These are phyloP conservation scores for Rhytidhysteron rufulum DNA, from an alignment of 2,329 filamentous ascomycete species.

Conservation along the genomic window DNA sequence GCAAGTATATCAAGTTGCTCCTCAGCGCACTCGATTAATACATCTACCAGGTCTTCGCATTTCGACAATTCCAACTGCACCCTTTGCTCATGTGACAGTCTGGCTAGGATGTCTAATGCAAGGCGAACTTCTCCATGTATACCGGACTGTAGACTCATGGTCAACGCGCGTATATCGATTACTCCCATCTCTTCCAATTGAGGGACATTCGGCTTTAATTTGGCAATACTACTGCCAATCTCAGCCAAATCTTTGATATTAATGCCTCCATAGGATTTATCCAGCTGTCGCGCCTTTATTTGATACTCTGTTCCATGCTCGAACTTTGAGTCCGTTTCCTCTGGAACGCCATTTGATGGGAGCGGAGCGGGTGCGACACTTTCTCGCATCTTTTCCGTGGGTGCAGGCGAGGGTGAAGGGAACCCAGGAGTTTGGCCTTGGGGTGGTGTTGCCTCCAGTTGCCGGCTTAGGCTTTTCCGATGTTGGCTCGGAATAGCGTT, in stretches of 20 bases:
- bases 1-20: constrained; percentile 81
- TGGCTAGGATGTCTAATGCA: constrained; percentile 78
- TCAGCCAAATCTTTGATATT: constrained; percentile 62
- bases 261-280: constrained; percentile 63
- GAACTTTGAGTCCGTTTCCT: constrained; percentile 3
- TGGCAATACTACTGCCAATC: constrained; percentile 63
- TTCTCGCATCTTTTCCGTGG: constrained; percentile 22
- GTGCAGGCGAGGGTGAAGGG: constrained; percentile 21
- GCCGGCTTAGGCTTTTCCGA: constrained; percentile 35
- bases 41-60: constrained; percentile 78
- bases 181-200: constrained; percentile 73
- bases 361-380: constrained; percentile 8
- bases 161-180: constrained; percentile 86
- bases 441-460: constrained; percentile 33
- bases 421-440: constrained; percentile 23
- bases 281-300: constrained; percentile 42
- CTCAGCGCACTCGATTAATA: constrained; percentile 84
- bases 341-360: constrained; percentile 12
- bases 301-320: constrained; percentile 9
- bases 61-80: constrained; percentile 31
- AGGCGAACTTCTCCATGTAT: constrained; percentile 86
- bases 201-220: constrained; percentile 71
- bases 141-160: constrained; percentile 83
- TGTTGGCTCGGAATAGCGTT: constrained; percentile 20
- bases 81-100: constrained; percentile 54